Conservation (phyloP, 345 rosid species). For the Hibiscus syriacus region DNA sequence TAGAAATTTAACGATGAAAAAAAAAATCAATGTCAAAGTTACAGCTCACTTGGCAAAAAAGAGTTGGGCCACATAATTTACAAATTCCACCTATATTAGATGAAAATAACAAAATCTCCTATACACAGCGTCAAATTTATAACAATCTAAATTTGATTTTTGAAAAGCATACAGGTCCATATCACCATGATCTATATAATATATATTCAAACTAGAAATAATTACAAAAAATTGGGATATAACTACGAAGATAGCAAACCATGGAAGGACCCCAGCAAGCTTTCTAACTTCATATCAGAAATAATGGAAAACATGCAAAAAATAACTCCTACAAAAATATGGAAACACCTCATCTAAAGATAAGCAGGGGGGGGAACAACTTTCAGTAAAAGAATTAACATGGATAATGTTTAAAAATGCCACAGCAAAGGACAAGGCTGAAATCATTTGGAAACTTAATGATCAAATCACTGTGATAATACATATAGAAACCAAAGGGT, state of each 20-base stretch:
- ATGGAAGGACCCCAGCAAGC: background rate
- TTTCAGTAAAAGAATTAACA: background rate
- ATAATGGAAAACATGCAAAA: background rate
- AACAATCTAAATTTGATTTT: background rate
- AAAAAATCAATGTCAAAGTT: background rate
- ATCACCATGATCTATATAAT: background rate
- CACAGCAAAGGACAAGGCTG: background rate
- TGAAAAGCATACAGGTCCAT: background rate
- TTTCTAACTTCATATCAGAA: background rate
- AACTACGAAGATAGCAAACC: background rate
- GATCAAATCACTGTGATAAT: background rate
- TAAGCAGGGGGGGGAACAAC: background rate
- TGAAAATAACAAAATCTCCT: background rate
- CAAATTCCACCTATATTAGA: background rate
- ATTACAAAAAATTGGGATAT: background rate
- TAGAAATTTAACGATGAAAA: background rate
- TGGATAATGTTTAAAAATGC: background rate
- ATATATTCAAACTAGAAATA: background rate
- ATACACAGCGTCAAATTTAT: background rate
- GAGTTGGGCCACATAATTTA: slow-evolving; percentile 1
- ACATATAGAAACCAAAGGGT: background rate
- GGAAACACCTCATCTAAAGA: background rate
- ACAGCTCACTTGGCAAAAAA: slow-evolving; percentile 3
- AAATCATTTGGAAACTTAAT: slow-evolving; percentile 2
- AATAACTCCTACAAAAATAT: background rate